phyloP scores from a whole-genome alignment of 768 basidiomycete genomes.

The Lentinula sp. region DNA sequence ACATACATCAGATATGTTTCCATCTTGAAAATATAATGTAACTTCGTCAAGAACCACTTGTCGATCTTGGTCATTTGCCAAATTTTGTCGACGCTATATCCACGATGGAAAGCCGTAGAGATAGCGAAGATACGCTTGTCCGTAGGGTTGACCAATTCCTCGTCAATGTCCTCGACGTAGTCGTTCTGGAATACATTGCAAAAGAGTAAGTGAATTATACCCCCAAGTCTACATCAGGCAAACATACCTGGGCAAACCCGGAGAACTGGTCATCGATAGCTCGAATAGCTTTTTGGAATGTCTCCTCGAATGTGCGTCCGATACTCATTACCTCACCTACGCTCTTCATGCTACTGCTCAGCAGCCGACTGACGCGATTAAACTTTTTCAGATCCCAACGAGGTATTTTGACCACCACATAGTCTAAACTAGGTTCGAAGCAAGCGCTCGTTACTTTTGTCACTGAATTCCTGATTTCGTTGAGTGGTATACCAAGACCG shows the following conservation, averaged over 20 bases:
- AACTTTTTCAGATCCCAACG: conserved; percentile 99
- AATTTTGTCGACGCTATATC: conserved; percentile 92
- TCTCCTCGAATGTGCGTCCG: conserved; percentile 97
- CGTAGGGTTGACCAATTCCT: conserved; percentile 90
- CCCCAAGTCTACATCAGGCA: background rate
- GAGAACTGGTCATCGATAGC: conserved; percentile 93
- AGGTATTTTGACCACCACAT: conserved; percentile 97
- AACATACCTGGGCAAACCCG: conserved; percentile 80
- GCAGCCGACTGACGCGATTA: conserved; percentile 80
- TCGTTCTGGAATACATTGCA: conserved; percentile 56
- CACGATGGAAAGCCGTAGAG: conserved; percentile 86
- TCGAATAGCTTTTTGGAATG: conserved; percentile 95
- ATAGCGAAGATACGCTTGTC: conserved; percentile 98
- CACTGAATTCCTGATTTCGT: conserved; percentile 97
- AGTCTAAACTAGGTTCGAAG: conserved; percentile 97
- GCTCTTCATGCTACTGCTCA: conserved; percentile 98
- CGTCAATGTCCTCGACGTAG: conserved; percentile 84
- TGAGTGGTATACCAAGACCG: conserved; percentile 93
- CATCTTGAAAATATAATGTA: conserved; percentile 79
- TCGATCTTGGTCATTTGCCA: conserved; percentile 99
- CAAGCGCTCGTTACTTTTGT: conserved; percentile 96
- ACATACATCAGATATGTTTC: conserved; percentile 74
- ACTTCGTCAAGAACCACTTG: conserved; percentile 94
- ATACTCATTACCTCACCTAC: conserved; percentile 99
- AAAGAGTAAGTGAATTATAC: background rate